Evolutionary conservation across 1,139 yeast species (phyloP).

Genomic region (Candida sp.): DNA sequence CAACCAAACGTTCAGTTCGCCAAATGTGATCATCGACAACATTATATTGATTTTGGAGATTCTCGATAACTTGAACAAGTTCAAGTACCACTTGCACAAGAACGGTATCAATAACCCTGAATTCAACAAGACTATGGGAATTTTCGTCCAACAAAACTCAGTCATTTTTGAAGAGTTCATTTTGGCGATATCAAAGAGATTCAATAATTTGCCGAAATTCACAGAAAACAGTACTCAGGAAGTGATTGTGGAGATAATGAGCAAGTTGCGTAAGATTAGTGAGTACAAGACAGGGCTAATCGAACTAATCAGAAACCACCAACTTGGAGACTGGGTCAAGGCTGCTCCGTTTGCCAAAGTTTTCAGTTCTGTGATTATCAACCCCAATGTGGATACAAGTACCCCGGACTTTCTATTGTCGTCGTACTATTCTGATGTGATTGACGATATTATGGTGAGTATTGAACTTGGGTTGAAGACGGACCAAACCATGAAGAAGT

Average conservation of each 20-base stretch:
- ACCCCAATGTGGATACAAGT: constrained; percentile 31
- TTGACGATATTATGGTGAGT: constrained; percentile 71
- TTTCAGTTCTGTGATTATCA: constrained; percentile 51
- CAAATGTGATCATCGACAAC: constrained; percentile 21
- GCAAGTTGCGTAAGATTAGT: constrained; percentile 64
- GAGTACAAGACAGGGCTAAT: constrained; percentile 63
- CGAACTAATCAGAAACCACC: constrained; percentile 52
- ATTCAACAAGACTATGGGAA: constrained; percentile 17
- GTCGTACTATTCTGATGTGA: constrained; percentile 71
- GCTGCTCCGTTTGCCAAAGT: constrained; percentile 54
- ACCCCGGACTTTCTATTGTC: constrained; percentile 58
- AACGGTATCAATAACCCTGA: constrained; percentile 16
- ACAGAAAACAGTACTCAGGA: constrained; percentile 71
- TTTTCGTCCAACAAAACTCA: constrained; percentile 24
- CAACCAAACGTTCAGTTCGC: constrained; percentile 14
- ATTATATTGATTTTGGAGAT: constrained; percentile 49
- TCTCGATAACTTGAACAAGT: constrained; percentile 33
- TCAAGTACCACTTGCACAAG: constrained; percentile 20
- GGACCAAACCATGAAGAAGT: constrained; percentile 34
- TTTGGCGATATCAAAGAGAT: constrained; percentile 55
- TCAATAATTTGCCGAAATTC: constrained; percentile 37
- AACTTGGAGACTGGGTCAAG: constrained; percentile 72
- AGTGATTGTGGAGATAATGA: constrained; percentile 66
- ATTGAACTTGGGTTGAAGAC: constrained; percentile 57
- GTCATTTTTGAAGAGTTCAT: constrained; percentile 62